Evolutionary conservation across 1,139 yeast species (phyloP), one percentile per base, ranked within the genome.

Genomic region (Blastobotrys illinoisensis): DNA sequence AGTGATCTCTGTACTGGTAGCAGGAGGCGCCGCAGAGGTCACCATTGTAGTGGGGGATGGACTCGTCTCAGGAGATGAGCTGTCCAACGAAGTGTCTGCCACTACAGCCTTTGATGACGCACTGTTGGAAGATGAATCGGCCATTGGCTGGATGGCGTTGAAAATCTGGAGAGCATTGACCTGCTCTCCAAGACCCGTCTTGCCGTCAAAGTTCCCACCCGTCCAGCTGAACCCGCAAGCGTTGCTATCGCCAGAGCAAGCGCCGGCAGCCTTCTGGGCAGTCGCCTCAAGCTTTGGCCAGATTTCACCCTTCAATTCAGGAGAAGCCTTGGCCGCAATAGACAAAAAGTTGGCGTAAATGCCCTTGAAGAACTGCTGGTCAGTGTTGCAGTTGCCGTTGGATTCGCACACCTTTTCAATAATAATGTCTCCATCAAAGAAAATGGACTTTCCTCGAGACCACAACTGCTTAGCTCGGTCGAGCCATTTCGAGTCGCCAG

Each of bases 181-280:
- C 70, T 91, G 97, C 71, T 91, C 97, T 60, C 98, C 98, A 45
- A 91, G 77, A n/a, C 98, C 98, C 63, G 80, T 90, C 50, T 64
- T 68, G 2, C 83, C 85, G 70, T 91, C 98, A 86, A 90, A 91
- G n/a, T 80, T 80, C 49, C 71, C 74, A 23, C 72, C 66, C 47
- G 80, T 73, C 98, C 98, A 91, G 66, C 86, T 79, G 56, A 82
- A 69, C 46, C 97, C 97, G 75, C 98, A 91, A 0, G 97, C 90
- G 65, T 86, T 88, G 13, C 90, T 89, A 73, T 90, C 97, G 2
- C 97, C 97, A 2, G 82, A 74, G 71, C 98, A 91, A 0, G 95
- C 80, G 48, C 74, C 73, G 1, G 96, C 95, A 0, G 96, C 97
- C 11, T 85, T 97, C 36, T 71, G 60, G 0, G 97, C 95, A 14